A percentile compares a stretch with the other conserved stretches of the same genome.
phyloP scores from a whole-genome alignment of 1,284 basidiomycete species.

The Pholiota adiposa region DNA sequence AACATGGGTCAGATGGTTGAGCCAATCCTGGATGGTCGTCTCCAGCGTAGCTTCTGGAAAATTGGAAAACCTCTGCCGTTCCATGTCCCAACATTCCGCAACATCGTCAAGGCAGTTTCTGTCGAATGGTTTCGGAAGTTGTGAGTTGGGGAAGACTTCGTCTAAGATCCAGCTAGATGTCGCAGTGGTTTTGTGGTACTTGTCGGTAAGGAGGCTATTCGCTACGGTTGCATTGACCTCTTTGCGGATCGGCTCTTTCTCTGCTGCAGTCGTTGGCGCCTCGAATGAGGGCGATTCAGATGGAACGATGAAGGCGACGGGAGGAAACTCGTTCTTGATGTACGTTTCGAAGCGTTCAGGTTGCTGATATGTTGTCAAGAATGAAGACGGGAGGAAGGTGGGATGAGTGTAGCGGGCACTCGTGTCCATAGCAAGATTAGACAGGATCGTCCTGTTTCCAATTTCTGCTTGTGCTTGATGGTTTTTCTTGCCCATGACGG shows the following conservation, averaged over 20 bases:
- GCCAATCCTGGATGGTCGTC: conserved; percentile 12
- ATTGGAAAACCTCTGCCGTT: conserved; percentile 1
- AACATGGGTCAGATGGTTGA: conserved; percentile 8
- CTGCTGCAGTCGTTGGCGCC: background rate
- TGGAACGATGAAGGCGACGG: background rate
- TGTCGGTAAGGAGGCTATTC: conserved; percentile 12
- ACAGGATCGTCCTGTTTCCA: background rate
- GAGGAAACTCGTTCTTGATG: conserved; percentile 10
- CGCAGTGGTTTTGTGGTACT: background rate
- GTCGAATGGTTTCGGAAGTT: conserved; percentile 8
- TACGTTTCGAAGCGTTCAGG: conserved; percentile 6
- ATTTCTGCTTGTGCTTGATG: background rate
- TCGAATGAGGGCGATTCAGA: background rate
- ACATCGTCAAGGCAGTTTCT: background rate
- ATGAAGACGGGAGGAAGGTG: conserved; percentile 7
- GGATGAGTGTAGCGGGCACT: conserved; percentile 15
- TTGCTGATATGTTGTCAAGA: conserved; percentile 14
- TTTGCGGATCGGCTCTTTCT: conserved; percentile 7
- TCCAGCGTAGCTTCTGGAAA: conserved; percentile 7
- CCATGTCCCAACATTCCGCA: conserved; percentile 10
- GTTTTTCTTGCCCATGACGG: background rate
- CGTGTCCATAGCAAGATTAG: conserved; percentile 9
- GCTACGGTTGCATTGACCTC: conserved; percentile 15
- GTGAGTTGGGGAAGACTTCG: background rate
- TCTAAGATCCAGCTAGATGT: conserved; percentile 2